phyloP scores from a whole-genome alignment of 2,329 filamentous ascomycete genomes.

The Botryosphaeria agaves region DNA sequence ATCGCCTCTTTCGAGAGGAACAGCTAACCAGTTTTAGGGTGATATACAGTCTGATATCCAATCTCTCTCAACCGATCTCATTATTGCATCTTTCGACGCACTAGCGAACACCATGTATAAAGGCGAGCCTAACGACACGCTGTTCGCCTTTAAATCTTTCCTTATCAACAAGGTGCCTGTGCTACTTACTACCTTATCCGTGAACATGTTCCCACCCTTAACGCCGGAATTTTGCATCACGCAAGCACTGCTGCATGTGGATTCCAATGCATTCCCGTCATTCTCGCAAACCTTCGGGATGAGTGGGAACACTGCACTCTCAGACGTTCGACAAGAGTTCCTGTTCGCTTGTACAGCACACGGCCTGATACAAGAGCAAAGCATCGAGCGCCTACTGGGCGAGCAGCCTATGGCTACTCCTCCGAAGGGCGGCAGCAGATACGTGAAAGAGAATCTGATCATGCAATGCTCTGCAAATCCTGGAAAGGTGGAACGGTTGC shows the following conservation, averaged over 20 bases:
- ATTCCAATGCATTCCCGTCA: conserved; percentile 44
- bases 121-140: conserved; percentile 37
- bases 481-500: conserved; percentile 56
- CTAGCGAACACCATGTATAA: conserved; percentile 75
- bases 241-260: conserved; percentile 45
- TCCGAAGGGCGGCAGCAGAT: conserved; percentile 55
- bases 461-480: conserved; percentile 61
- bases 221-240: conserved; percentile 48
- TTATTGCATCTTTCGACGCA: conserved; percentile 78
- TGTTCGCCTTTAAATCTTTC: conserved; percentile 70
- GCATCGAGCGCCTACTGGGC: conserved; percentile 64
- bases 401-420: conserved; percentile 70
- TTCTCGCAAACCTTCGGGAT: conserved; percentile 46
- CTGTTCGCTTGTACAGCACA: conserved; percentile 83
- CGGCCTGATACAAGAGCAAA: conserved; percentile 59
- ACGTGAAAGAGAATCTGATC: conserved; percentile 62
- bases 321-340: conserved; percentile 63
- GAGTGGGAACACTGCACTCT: conserved; percentile 38
- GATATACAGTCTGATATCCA: no score
- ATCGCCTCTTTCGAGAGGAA: not conserved
- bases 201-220: conserved; percentile 39
- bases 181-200: conserved; percentile 39
- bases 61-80: conserved; percentile 61
- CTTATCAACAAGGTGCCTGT: conserved; percentile 57
- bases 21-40: conserved; percentile 33